Percentiles rank a stretch among this genome's conserved stretches.
These are phyloP conservation scores for Cryptococcus sp. DNA, from an alignment of 1,284 basidiomycete species.

Conservation along the genomic window DNA sequence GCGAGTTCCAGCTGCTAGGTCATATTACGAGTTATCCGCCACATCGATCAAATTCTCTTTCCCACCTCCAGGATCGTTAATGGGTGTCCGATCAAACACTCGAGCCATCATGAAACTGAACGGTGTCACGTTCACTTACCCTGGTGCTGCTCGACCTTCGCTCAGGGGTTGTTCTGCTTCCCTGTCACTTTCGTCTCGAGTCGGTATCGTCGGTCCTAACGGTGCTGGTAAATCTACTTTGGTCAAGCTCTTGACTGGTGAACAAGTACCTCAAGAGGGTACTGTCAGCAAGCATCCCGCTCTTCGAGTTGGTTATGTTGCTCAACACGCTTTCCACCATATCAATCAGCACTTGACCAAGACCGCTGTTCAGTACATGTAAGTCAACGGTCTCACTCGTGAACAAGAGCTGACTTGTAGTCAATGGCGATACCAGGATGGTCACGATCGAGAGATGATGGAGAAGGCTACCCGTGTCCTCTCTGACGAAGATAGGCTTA, in stretches of 20 bases:
- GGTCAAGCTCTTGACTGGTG: slow-evolving; percentile 95
- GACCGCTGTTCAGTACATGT: slow-evolving; percentile 88
- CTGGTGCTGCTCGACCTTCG: slow-evolving; percentile 76
- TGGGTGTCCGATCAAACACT: slow-evolving; percentile 96
- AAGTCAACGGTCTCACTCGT: slow-evolving; percentile 6
- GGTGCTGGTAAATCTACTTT: slow-evolving; percentile 95
- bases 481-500: slow-evolving; percentile 77
- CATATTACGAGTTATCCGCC: slow-evolving; percentile 94
- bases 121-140: slow-evolving; percentile 92
- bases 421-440: slow-evolving; percentile 99
- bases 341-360: slow-evolving; percentile 92
- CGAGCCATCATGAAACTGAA: slow-evolving; percentile 92
- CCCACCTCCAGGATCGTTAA: slow-evolving; percentile 90
- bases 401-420: slow-evolving; percentile 9
- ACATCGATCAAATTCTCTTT: slow-evolving; percentile 94
- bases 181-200: slow-evolving; percentile 83
- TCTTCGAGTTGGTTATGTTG: slow-evolving; percentile 93
- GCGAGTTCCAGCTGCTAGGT: slow-evolving; percentile 88
- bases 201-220: slow-evolving; percentile 86
- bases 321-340: slow-evolving; percentile 96
- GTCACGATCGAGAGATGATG: slow-evolving; percentile 90
- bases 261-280: slow-evolving; percentile 88
- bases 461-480: slow-evolving; percentile 89
- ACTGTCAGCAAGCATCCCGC: slow-evolving; percentile 94
- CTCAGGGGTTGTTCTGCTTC: slow-evolving; percentile 86